phyloP scores from a whole-genome alignment of 139 green algal species.

The Ettlia oleoabundans region DNA sequence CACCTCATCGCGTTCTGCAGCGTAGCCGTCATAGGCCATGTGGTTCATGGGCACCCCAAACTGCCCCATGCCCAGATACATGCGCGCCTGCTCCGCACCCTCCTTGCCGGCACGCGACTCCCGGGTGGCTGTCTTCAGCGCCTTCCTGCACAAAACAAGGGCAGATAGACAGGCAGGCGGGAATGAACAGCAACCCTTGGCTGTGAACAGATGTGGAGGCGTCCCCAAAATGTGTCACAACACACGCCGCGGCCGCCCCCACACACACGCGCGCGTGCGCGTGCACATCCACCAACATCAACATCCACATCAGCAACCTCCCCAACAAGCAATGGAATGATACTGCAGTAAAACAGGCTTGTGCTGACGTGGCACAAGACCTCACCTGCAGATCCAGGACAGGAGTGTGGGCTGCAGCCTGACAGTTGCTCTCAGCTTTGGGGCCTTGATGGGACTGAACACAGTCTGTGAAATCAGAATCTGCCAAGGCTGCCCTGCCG shows the following conservation, averaged over 20 bases:
- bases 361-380: too few relatives aligned
- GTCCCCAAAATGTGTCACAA: too few relatives aligned
- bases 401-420: constrained; percentile 31
- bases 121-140: constrained; percentile 10
- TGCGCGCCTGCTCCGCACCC: constrained; percentile 28
- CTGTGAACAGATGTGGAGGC: too few relatives aligned
- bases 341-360: too few relatives aligned
- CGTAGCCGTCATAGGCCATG: constrained; percentile 15
- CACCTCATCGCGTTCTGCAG: constrained; percentile 32
- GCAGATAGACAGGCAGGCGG: too few relatives aligned
- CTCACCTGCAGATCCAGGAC: constrained; percentile 9
- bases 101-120: constrained; percentile 26
- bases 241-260: too few relatives aligned
- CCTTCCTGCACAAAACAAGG: too few relatives aligned
- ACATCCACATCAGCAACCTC: too few relatives aligned
- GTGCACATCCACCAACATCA: too few relatives aligned
- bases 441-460: constrained; percentile 25
- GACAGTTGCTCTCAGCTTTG: constrained; percentile 29
- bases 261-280: too few relatives aligned
- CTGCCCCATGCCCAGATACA: constrained; percentile 35
- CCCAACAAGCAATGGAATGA: too few relatives aligned
- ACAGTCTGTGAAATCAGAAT: constrained; percentile 27
- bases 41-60: constrained; percentile 37
- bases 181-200: too few relatives aligned
- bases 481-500: constrained; percentile 16